phyloP scores from a whole-genome alignment of 495 filamentous ascomycete species.

The Chaetomium fimeti region DNA sequence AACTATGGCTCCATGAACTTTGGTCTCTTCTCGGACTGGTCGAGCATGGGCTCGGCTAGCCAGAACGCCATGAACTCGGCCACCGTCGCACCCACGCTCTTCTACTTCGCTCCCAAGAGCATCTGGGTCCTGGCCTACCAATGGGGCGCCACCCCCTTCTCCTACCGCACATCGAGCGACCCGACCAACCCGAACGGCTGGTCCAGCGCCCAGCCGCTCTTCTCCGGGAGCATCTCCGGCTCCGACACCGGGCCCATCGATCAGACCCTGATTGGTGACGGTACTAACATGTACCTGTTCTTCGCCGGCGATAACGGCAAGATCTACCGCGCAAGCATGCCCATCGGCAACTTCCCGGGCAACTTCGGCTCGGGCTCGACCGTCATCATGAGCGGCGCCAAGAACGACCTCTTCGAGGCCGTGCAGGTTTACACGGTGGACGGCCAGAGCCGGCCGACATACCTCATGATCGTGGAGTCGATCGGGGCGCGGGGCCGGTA shows the following conservation, averaged over 20 bases:
- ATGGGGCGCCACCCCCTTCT: conserved; percentile 58
- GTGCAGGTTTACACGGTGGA: conserved; percentile 61
- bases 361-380: conserved; percentile 53
- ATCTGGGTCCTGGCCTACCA: conserved; percentile 62
- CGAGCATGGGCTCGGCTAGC: conserved; percentile 51
- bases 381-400: conserved; percentile 51
- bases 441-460: conserved; percentile 50
- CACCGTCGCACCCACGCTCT: conserved; percentile 61
- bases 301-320: conserved; percentile 65
- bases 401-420: conserved; percentile 60
- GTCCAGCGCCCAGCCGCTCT: conserved; percentile 54
- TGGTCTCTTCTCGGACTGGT: conserved; percentile 54
- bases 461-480: conserved; percentile 65
- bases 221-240: conserved; percentile 52
- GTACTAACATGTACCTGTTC: conserved; percentile 60
- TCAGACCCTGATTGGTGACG: conserved; percentile 60
- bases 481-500: conserved; percentile 58
- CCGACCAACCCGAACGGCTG: conserved; percentile 57
- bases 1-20: conserved; percentile 60
- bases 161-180: conserved; percentile 58
- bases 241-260: conserved; percentile 55
- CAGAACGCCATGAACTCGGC: conserved; percentile 50
- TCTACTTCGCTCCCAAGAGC: conserved; percentile 60
- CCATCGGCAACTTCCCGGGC: conserved; percentile 58
- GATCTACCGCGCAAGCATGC: conserved; percentile 61